phyloP scores from a whole-genome alignment of 2,329 filamentous ascomycete species.

The Neonectria neomacrospora region DNA sequence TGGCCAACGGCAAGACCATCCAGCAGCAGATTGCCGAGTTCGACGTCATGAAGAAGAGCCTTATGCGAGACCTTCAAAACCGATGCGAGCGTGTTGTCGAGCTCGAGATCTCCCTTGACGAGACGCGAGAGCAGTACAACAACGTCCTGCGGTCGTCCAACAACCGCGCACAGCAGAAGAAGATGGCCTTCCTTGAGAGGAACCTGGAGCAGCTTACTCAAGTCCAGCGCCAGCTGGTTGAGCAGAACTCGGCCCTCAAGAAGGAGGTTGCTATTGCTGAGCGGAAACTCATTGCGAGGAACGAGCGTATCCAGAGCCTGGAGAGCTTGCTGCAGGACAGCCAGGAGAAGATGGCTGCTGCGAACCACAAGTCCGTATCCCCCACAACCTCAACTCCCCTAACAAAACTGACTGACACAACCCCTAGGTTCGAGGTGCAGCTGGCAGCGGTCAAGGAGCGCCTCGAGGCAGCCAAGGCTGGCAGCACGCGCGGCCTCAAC shows the following conservation, averaged over 20 bases:
- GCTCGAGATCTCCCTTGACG: slow-evolving; percentile 95
- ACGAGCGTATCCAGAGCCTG: slow-evolving; percentile 94
- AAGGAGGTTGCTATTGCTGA: slow-evolving; percentile 99
- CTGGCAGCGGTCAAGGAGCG: slow-evolving; percentile 97
- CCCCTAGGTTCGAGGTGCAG: slow-evolving; percentile 89
- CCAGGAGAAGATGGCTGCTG: slow-evolving; percentile 96
- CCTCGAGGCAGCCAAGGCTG: slow-evolving; percentile 92
- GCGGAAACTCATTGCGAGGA: slow-evolving; percentile 93
- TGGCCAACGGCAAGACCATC: slow-evolving; percentile 86
- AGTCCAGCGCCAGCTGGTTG: slow-evolving; percentile 95
- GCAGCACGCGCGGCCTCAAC: slow-evolving; percentile 85
- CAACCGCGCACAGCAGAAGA: slow-evolving; percentile 99
- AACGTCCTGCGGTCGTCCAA: slow-evolving; percentile 96
- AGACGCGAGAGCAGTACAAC: slow-evolving; percentile 99
- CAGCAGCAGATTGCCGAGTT: slow-evolving; percentile 99
- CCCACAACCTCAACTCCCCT: neutral
- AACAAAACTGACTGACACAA: slow-evolving; percentile 47
- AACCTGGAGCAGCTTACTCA: slow-evolving; percentile 98
- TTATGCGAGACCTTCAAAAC: slow-evolving; percentile 99
- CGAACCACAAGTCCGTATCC: slow-evolving; percentile 88
- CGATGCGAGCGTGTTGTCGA: slow-evolving; percentile 98
- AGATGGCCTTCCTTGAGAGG: slow-evolving; percentile 99
- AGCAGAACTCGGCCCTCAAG: slow-evolving; percentile 97
- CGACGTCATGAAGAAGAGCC: slow-evolving; percentile 99
- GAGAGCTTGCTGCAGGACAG: slow-evolving; percentile 94